A percentile compares a stretch with the other conserved stretches of the same genome.
These are phyloP conservation scores for Auricularia heimuer DNA, from an alignment of 768 basidiomycete genomes.

Conservation along the genomic window DNA sequence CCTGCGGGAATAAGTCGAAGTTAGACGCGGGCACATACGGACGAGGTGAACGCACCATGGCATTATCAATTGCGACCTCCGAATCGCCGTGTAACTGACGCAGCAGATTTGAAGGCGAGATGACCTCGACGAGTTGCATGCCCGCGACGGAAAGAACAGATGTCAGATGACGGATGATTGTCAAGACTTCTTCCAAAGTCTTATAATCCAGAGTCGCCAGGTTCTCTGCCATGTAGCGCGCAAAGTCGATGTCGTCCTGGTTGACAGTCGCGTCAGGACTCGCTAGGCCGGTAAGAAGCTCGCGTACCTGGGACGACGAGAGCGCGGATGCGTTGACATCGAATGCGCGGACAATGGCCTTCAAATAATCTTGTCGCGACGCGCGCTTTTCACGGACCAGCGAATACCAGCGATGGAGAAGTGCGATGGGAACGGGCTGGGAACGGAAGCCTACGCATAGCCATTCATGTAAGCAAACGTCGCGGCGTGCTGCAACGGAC, in stretches of 20 bases:
- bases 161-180: slow-evolving; percentile 73
- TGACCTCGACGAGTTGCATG: slow-evolving; percentile 65
- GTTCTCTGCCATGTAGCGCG: slow-evolving; percentile 91
- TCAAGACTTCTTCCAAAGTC: slow-evolving; percentile 85
- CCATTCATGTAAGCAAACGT: not conserved
- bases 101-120: slow-evolving; percentile 63
- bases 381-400: slow-evolving; percentile 86
- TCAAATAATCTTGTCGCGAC: slow-evolving; percentile 78
- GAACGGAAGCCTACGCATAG: slow-evolving; percentile 49
- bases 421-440: slow-evolving; percentile 54
- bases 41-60: slow-evolving; percentile 5
- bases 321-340: slow-evolving; percentile 51
- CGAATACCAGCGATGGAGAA: slow-evolving; percentile 85
- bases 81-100: slow-evolving; percentile 41
- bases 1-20: not conserved
- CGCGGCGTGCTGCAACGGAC: not conserved
- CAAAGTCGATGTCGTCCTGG: slow-evolving; percentile 77
- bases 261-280: not conserved
- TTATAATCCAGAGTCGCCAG: slow-evolving; percentile 90
- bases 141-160: slow-evolving; percentile 67
- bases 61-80: slow-evolving; percentile 1
- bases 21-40: not conserved
- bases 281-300: too few relatives aligned
- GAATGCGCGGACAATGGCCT: slow-evolving; percentile 71
- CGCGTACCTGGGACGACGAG: slow-evolving; percentile 45